Conservation (phyloP, 257 asterid species). For the Plantago elongata region DNA sequence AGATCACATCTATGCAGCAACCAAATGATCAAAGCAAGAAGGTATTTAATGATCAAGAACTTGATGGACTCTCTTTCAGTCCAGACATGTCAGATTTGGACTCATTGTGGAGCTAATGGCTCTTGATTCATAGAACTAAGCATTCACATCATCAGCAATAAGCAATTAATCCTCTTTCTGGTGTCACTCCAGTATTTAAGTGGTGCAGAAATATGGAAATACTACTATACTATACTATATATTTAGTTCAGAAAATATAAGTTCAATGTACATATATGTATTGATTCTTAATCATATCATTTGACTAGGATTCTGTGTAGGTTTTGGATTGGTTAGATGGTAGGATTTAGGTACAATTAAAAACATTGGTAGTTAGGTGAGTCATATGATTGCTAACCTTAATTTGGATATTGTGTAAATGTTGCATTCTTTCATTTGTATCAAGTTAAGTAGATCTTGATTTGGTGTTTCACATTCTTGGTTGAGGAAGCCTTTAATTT, state of each 20-base stretch:
- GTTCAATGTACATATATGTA: slow-evolving; percentile 9
- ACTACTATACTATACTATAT: neutral
- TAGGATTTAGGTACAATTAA: neutral
- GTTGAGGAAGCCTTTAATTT: neutral
- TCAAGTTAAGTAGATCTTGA: neutral
- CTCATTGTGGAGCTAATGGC: slow-evolving; percentile 18
- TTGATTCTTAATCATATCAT: neutral
- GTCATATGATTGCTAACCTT: neutral
- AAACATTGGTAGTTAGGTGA: neutral
- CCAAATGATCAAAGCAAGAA: slow-evolving; percentile 9
- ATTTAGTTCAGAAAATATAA: neutral
- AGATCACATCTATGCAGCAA: slow-evolving; percentile 25
- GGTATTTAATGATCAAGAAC: slow-evolving; percentile 1
- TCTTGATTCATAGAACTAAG: neutral
- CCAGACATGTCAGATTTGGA: slow-evolving; percentile 16
- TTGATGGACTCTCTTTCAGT: slow-evolving; percentile 5
- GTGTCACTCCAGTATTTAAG: slow-evolving; percentile 5
- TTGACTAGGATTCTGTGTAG: neutral
- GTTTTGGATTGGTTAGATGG: neutral
- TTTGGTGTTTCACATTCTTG: neutral
- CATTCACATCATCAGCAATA: neutral
- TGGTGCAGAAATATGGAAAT: neutral
- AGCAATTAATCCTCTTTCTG: neutral
- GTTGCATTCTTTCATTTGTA: neutral
- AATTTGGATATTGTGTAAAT: neutral